Base-by-base conservation (phyloP, 768 basidiomycete species). In the Boletus speciosus region DNA sequence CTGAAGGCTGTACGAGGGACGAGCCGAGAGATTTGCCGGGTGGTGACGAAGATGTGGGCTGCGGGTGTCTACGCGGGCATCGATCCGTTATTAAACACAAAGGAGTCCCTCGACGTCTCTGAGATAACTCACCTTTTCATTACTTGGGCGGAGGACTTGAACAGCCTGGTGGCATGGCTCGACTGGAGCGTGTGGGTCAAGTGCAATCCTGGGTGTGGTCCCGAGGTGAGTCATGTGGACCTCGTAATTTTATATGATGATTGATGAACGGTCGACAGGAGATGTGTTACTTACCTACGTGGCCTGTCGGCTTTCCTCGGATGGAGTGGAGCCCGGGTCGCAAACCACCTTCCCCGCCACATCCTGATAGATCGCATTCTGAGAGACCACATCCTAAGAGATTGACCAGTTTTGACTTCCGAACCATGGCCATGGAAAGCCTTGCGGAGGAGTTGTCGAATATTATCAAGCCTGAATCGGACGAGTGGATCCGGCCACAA, bases 141-240 rank as follows among this genome's bases (percentile, higher is more conserved):
- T 11, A 34, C 47, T 6, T 82, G 81, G 81, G 61, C 48, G 8
- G 42, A 36, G 21, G 69, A 73, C 9, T 44, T 78, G 23, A 56
- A 67, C 6, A 54, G 47, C 4, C 58, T 83, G 25, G 78, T 81
- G 73, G 45, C 36, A 0, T 82, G 81, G 81, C 64, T 83, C 0
- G 81, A 78, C 55, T 83, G 81, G 81, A 73, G 65, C 38, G 62
- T 72, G 9, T 83, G 81, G 81, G 60, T 75, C 2, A 77, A 68
- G 41, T 82, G 81, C 47, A 64, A 61, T 2, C 80, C 81, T 25
- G 71, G 61, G 1, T 83, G 82, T 65, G 61, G 60, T 10, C 64
- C 66, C 25, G 75, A 81, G 69, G 81, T 81, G 44, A 10, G 16
- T 40, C 19, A 16, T 21, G 12, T 21, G 11, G 16, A 16, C 31